Evolutionary conservation across 108 stramenopile species (phyloP), one percentile per base, ranked within the genome.

Genomic region (Hondaea fermentalgiana): DNA sequence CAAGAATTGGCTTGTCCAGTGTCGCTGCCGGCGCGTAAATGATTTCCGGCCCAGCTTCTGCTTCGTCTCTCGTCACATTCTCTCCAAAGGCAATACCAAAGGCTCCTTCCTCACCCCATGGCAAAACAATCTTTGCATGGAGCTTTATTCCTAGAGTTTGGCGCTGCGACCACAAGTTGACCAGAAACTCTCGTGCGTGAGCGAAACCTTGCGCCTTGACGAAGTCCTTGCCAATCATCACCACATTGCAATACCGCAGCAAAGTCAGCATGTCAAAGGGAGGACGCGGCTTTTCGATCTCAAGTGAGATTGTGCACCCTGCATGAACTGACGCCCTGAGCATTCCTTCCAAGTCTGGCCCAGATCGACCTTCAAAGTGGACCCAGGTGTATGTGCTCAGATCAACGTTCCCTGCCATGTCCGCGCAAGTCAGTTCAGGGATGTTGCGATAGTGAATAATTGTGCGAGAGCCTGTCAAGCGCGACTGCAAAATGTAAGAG

Each of bases 401-500:
- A 53, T 45, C 49, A 28, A 45, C 44, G 43, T 45, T 83, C 6
- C 49, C 45, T 12, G 12, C 1, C 44, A 83, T 17, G 23, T 83
- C 49, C 17, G 44, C 76, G 6, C 16, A 12, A 12, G 6, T 53
- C 8, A 83, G 76, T 23, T 83, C 76, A 12, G 76, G 76, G 19
- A 83, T 6, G 76, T 53, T 28, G 1, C 51, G 19, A 23, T 83
- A 53, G 51, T 83, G 76, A 53, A 83, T 83, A 28, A 83, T 83
- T 12, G 76, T 83, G 25, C 76, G 45, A 6, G 76, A 83, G 19
- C 76, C 76, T 8, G 76, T 69, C 8, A 8, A 16, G 8, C 64
- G 76, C n/a, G 49, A 83, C 76, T 83, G 76, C 25, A 83, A 53
- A 53, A 83, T 83, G 76, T 25, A 83, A 8, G 76, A 83, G 10